Evolutionary conservation across 2,329 filamentous ascomycete species (phyloP), one percentile per base, ranked within the genome.

Genomic region (Exophiala sp.): DNA sequence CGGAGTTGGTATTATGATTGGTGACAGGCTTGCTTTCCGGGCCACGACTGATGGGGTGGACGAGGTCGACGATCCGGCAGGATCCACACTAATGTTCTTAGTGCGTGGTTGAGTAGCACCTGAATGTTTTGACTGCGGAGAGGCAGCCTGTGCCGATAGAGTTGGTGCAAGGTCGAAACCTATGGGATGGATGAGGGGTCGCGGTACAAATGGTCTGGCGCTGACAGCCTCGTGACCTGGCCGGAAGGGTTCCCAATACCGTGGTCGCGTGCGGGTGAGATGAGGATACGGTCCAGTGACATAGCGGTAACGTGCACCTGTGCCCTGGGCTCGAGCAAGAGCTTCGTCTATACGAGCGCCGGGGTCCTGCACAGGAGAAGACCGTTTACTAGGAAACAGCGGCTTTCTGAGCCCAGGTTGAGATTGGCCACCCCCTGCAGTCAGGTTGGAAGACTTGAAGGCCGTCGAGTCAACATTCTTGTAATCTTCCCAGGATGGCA

Each of bases 401-500:
- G 11, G n/a, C 3, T 32, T 3, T n/a, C 11, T n/a, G 29, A n/a
- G 29, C 6, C 3, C 7, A 13, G 7, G 7, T 9, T 32, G 8
- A 13, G 29, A 13, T n/a, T n/a, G 29, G 11, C 11, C 7, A 32
- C n/a, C 29, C 11, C 11, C 29, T 32, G 29, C 29, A 13, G 29
- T 32, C 29, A n/a, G 11, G 8, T 7, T 32, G 6, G 29, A n/a
- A 32, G 3, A 13, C 7, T 7, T n/a, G 3, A n/a, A n/a, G n/a
- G 7, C 7, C 3, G 7, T 32, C 29, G 6, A 9, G 29, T 32
- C 6, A 32, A 32, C 3, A 32, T 46, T 50, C 42, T 47, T 45
- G 23, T 50, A 57, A 24, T 29, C 35, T 27, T 43, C 50, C 10
- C 42, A 39, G 27, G 46, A 40, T 30, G 50, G 43, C 41, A 48